Base-by-base conservation (phyloP, 345 rosid genomes). In the Microcos paniculata region DNA sequence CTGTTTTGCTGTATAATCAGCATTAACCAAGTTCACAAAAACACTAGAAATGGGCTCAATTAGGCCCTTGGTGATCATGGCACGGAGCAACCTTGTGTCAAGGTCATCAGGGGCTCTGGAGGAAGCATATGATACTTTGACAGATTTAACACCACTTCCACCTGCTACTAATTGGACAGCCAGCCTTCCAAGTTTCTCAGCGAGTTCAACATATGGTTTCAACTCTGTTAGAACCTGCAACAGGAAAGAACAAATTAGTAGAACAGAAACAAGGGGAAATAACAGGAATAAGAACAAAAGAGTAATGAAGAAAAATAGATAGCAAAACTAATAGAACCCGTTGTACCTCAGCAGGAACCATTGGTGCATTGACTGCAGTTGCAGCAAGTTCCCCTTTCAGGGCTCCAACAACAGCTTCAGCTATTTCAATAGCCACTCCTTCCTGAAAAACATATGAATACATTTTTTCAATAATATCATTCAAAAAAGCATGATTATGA, bases 351-450 rank as follows among this genome's bases (percentile, higher is more conserved):
- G 98, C 97, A 76, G 98, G 91, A 78, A 93, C 97, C 98, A 93
- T 91, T 6, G 98, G 94, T 26, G 98, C 98, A 83, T 93, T 93
- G 81, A 93, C 97, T 16, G 97, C 98, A 78, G 98, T 91, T 31
- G 96, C 87, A 70, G 98, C 98, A 72, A 93, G 94, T 86, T 93
- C 94, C 40, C 98, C 98, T 72, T 87, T 85, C 75, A 93, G 81
- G 74, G 98, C 98, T 73, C 97, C 97, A 75, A 89, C 89, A 78
- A 93, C 97, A 82, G 93, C 98, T 82, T 93, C 97, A 58, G 97
- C 98, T 57, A 93, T 89, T 86, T 93, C 98, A 51, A 93, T 88
- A 49, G 97, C 97, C 59, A 91, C 98, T 78, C 93, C 98, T 89
- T 91, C 98, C 94, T 88, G 62, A 64, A 76, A 18, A 64, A 69